phyloP scores from a whole-genome alignment of 768 basidiomycete genomes.

The Mycena chlorophos region DNA sequence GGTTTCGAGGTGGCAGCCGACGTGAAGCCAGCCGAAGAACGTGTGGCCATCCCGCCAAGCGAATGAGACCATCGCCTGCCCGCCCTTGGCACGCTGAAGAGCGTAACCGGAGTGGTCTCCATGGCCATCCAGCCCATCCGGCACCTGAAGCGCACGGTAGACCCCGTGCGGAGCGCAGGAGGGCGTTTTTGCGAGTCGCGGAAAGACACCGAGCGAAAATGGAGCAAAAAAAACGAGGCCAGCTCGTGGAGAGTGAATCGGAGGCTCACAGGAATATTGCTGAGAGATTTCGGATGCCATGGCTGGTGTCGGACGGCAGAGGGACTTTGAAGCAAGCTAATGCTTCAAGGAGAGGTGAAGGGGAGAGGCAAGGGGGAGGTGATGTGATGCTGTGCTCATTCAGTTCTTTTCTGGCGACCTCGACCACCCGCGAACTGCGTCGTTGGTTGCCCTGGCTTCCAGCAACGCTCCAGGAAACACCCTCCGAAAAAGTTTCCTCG shows the following conservation, averaged over 20 bases:
- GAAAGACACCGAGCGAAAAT: conserved; percentile 12
- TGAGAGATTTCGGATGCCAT: conserved; percentile 78
- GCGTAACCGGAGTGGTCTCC: too few relatives aligned
- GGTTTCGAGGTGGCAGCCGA: too few relatives aligned
- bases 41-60: too few relatives aligned
- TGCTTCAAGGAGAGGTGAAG: conserved; percentile 55
- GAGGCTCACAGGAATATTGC: conserved; percentile 79
- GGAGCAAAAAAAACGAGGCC: conserved; percentile 18
- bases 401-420: background rate
- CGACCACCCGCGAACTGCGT: background rate
- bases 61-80: too few relatives aligned
- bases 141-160: too few relatives aligned
- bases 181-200: too few relatives aligned
- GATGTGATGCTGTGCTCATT: background rate
- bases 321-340: conserved; percentile 73
- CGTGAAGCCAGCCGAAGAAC: too few relatives aligned
- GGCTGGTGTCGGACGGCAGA: conserved; percentile 34
- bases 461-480: too few relatives aligned
- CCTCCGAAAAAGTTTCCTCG: too few relatives aligned
- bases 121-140: too few relatives aligned
- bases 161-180: too few relatives aligned
- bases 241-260: conserved; percentile 21
- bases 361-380: conserved; percentile 25
- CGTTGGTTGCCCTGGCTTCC: background rate
- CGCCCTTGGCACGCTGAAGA: too few relatives aligned